Conservation (phyloP, 179 eudicot genomes). For the Silene noctiflora region DNA sequence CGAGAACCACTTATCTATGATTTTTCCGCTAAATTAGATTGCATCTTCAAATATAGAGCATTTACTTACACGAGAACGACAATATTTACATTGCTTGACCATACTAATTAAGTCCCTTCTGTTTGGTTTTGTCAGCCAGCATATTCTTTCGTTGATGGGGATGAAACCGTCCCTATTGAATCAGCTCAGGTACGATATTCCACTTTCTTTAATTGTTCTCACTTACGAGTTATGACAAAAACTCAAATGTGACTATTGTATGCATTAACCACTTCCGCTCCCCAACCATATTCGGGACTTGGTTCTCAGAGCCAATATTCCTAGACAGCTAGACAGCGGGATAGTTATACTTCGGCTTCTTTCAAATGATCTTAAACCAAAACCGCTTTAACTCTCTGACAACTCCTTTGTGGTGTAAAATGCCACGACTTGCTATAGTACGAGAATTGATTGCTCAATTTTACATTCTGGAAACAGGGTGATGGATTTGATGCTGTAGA, state of each 20-base stretch:
- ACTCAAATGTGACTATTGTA: not conserved
- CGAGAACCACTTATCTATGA: no score
- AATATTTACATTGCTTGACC: no score
- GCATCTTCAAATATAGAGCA: no score
- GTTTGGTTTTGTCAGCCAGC: slow-evolving; percentile 48
- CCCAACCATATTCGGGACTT: no score
- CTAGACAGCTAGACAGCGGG: no score
- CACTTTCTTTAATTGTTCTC: not conserved
- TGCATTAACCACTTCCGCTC: not conserved
- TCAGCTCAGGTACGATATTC: slow-evolving; percentile 59
- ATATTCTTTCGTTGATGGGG: slow-evolving; percentile 84
- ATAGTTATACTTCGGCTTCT: not conserved
- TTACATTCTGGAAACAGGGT: slow-evolving; percentile 42
- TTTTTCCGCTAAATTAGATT: no score
- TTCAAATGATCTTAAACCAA: not conserved
- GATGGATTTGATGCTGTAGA: slow-evolving; percentile 73
- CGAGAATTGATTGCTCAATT: not conserved
- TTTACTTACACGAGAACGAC: no score
- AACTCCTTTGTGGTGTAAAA: no score
- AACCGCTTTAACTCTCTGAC: no score
- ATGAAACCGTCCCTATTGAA: slow-evolving; percentile 84
- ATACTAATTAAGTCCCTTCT: not conserved
- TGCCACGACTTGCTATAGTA: not conserved
- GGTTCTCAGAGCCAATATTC: no score
- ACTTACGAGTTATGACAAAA: not conserved